Evolutionary conservation across 495 filamentous ascomycete genomes (phyloP), one percentile per base, ranked within the genome.

Genomic region (Aspergillus biplanus): DNA sequence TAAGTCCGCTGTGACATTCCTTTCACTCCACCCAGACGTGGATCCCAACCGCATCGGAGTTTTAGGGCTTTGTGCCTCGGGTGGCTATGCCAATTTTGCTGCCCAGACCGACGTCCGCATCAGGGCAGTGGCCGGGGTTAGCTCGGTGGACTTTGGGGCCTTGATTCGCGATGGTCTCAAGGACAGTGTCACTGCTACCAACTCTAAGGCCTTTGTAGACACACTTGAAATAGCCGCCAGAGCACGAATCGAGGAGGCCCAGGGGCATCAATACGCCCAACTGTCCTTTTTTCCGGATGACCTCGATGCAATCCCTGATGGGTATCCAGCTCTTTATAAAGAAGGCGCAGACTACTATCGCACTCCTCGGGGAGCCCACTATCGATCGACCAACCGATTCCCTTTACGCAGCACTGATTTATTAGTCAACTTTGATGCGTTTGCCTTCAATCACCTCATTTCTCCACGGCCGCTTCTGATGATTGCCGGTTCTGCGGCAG

Each of bases 391-490:
- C 7, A 58, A 68, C 21, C 56, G 34, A 5, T 56, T 6, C 21
- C 42, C 49, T 8, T 32, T 61, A 2, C 62, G 58, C 13, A 73
- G 73, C 58, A 61, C 42, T 33, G 71, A 73, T 58, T 39, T 72
- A 3, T 61, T 76, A 49, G 70, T 55, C 18, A 80, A 67, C 49
- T 79, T 64, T 48, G 62, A 70, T 53, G 58, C 72, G 0, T 80
- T 69, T 66, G 58, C 55, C 8, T 71, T 74, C 56, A 65, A 65
- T 6, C 50, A 71, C 35, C 39, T 71, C 58, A 75, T 70, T 33
- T 62, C 57, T 7, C 74, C 74, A 5, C 59, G 73, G 4, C 74
- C 74, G 4, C 34, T 77, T 15, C 58, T 78, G 44, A 75, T 78
- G 72, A 75, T 79, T 58, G 63, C 67, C 2, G 78, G 76, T 16